A percentile compares a stretch with the other conserved stretches of the same genome.
These are phyloP conservation scores for Paecilomyces niveus DNA, from an alignment of 2,329 filamentous ascomycete genomes.

Conservation along the genomic window DNA sequence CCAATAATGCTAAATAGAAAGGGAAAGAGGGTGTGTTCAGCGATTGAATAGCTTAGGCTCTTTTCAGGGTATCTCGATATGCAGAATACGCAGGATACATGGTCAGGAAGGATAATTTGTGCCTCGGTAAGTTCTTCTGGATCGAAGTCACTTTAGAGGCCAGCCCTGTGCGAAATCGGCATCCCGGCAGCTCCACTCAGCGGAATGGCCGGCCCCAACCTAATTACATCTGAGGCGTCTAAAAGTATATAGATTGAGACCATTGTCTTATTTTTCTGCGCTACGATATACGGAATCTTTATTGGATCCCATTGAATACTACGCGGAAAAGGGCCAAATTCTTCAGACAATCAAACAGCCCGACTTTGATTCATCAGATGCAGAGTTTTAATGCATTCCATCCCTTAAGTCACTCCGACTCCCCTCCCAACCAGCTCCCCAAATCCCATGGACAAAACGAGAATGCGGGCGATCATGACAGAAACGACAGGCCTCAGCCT, in stretches of 20 bases:
- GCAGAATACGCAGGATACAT: not conserved
- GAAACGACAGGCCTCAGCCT: not conserved
- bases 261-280: not conserved
- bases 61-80: not conserved
- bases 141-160: not conserved
- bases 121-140: not conserved
- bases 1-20: too few relatives aligned
- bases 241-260: not conserved
- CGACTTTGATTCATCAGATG: slow-evolving; percentile 14
- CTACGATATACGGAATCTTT: not conserved
- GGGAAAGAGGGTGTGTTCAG: too few relatives aligned
- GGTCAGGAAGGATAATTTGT: not conserved
- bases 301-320: not conserved
- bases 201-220: not conserved
- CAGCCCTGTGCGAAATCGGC: not conserved
- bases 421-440: slow-evolving; percentile 1
- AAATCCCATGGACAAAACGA: slow-evolving; percentile 5
- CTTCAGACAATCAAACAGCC: slow-evolving; percentile 15
- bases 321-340: slow-evolving; percentile 8
- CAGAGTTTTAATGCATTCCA: slow-evolving; percentile 5
- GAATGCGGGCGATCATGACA: not conserved
- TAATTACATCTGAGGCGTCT: not conserved
- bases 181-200: not conserved
- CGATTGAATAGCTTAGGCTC: not conserved
- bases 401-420: slow-evolving; percentile 6